Evolutionary conservation across 192 early-diverging fungal genomes (phyloP).

Genomic region (Phlyctochytrium arcticum): DNA sequence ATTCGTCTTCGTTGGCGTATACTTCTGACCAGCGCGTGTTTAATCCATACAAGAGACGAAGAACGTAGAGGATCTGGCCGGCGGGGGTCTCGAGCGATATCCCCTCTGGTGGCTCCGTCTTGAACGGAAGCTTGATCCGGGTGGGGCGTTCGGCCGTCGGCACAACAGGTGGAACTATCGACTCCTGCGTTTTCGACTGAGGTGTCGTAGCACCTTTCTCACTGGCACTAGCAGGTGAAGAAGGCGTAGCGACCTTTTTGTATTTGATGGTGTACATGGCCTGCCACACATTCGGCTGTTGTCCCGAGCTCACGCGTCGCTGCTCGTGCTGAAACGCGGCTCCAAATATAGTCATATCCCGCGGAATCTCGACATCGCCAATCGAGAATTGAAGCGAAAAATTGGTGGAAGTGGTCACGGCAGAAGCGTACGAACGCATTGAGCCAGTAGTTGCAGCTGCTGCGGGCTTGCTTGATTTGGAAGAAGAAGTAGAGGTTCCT

Average conservation of each 20-base stretch:
- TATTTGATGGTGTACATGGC: conserved; percentile 56
- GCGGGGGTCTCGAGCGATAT: conserved; percentile 3
- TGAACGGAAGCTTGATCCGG: conserved; percentile 21
- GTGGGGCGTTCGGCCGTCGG: neutral
- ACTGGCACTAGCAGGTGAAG: neutral
- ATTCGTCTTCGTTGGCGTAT: conserved; percentile 25
- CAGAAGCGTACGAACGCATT: conserved; percentile 2
- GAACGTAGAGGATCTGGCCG: conserved; percentile 27
- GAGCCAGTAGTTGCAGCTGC: neutral
- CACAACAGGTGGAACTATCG: no score
- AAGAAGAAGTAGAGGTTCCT: conserved; percentile 6
- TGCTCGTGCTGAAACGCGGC: conserved; percentile 58
- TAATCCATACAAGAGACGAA: conserved; percentile 35
- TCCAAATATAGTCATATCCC: conserved; percentile 64
- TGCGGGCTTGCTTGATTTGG: conserved; percentile 11
- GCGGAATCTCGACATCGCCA: conserved; percentile 11
- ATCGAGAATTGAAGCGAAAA: conserved; percentile 63
- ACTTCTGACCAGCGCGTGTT: conserved; percentile 40
- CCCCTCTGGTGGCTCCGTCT: conserved; percentile 5
- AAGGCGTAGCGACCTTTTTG: conserved; percentile 31
- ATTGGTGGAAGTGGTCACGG: conserved; percentile 5
- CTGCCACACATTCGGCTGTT: conserved; percentile 49
- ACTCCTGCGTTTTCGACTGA: no score
- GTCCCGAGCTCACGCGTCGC: neutral
- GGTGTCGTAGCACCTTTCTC: neutral